Conservation (phyloP, 305 asterid genomes). For the Rubia peregrina region DNA sequence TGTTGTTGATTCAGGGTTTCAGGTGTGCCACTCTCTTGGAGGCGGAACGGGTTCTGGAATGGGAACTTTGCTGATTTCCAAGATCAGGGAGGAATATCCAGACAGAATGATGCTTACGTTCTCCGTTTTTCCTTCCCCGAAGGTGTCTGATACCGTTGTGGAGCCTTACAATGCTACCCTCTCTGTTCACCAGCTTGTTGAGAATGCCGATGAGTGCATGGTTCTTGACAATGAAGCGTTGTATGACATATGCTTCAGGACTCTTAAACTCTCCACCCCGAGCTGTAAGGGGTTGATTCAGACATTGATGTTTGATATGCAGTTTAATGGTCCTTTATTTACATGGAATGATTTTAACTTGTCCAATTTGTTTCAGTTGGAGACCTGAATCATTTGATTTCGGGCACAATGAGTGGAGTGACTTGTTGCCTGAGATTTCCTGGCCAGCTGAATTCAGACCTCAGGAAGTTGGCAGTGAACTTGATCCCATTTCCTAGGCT, state of each 20-base stretch:
- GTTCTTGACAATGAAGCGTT: too few relatives aligned
- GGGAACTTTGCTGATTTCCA: slow-evolving; percentile 58
- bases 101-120: slow-evolving; percentile 56
- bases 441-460: slow-evolving; percentile 48
- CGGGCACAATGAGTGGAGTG: slow-evolving; percentile 56
- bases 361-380: slow-evolving; percentile 28
- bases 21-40: slow-evolving; percentile 29
- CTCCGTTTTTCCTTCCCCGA: slow-evolving; percentile 18
- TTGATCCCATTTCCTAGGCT: slow-evolving; percentile 53
- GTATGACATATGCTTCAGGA: too few relatives aligned
- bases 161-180: slow-evolving; percentile 58
- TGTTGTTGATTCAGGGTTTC: slow-evolving; percentile 33
- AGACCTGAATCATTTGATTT: slow-evolving; percentile 54
- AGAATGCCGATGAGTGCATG: slow-evolving; percentile 61
- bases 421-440: slow-evolving; percentile 56
- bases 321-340: too few relatives aligned
- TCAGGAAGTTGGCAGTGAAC: slow-evolving; percentile 45
- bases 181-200: slow-evolving; percentile 54
- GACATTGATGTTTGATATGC: too few relatives aligned
- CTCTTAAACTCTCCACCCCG: slow-evolving; percentile 16
- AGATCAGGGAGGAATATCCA: slow-evolving; percentile 54
- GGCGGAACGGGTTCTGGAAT: slow-evolving; percentile 46
- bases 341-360: too few relatives aligned
- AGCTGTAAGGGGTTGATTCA: too few relatives aligned
- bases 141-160: slow-evolving; percentile 51